Percentiles rank a stretch among this genome's conserved stretches.
Evolutionary conservation across 2,329 filamentous ascomycete species (phyloP).

Genomic region (Fusarium sp.): DNA sequence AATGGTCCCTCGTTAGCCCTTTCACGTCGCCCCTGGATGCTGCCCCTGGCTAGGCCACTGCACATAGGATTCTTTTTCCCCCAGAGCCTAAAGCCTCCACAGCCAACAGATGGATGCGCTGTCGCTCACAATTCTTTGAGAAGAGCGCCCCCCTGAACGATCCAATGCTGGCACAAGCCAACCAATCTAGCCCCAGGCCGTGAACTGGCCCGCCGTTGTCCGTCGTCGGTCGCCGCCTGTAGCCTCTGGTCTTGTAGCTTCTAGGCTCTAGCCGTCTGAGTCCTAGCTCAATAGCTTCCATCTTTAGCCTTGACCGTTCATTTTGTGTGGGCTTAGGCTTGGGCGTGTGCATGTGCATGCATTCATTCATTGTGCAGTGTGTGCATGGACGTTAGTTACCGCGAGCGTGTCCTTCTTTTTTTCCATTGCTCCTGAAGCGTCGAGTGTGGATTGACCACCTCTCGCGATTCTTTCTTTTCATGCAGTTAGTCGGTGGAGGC

Average conservation of each 20-base stretch:
- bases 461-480: conserved; percentile 17
- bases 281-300: conserved; percentile 23
- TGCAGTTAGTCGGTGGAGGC: not conserved
- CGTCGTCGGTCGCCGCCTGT: conserved; percentile 22
- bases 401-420: conserved; percentile 1
- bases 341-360: conserved; percentile 14
- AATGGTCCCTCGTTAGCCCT: conserved; percentile 45
- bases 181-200: conserved; percentile 25
- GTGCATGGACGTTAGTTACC: not conserved
- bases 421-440: not conserved
- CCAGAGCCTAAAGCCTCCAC: conserved; percentile 24
- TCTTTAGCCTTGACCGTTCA: conserved; percentile 28
- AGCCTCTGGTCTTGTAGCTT: conserved; percentile 7
- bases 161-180: conserved; percentile 5
- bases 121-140: conserved; percentile 8
- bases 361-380: conserved; percentile 1
- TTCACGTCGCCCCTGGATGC: conserved; percentile 24
- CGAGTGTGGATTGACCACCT: conserved; percentile 2
- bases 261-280: conserved; percentile 24
- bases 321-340: conserved; percentile 22
- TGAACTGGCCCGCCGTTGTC: conserved; percentile 36
- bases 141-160: conserved; percentile 22
- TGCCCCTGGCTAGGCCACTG: conserved; percentile 24
- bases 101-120: conserved; percentile 21
- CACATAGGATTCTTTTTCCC: conserved; percentile 17